Percentiles rank a stretch among this genome's conserved stretches.
Conservation (phyloP, 164 flowering plant species). For the Piper longum region DNA sequence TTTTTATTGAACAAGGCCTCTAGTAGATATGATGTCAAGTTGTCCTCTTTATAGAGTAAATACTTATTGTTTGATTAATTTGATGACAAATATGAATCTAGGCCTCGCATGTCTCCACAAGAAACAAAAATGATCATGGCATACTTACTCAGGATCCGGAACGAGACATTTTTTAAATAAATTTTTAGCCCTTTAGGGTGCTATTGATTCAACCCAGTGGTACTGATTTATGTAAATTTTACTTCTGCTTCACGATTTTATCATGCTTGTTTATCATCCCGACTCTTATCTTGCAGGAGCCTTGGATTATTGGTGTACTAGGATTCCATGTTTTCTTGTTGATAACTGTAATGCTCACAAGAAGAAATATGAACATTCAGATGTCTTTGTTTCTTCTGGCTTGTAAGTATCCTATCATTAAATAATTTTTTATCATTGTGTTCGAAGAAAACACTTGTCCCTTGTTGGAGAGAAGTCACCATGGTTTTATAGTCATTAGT, state of each 20-base stretch:
- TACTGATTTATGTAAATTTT: neutral
- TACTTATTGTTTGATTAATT: no score
- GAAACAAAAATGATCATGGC: no score
- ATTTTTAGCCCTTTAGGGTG: neutral
- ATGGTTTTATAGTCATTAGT: neutral
- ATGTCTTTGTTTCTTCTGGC: slow-evolving; percentile 71
- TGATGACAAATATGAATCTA: no score
- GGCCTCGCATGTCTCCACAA: no score
- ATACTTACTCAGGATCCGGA: no score
- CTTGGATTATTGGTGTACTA: slow-evolving; percentile 62
- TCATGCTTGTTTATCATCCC: neutral
- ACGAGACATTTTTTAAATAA: no score
- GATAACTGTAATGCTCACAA: slow-evolving; percentile 31
- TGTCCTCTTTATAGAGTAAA: no score
- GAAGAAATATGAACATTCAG: slow-evolving; percentile 70
- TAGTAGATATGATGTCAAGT: no score
- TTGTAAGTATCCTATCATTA: slow-evolving; percentile 26
- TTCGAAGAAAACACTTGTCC: no score
- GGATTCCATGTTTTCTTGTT: slow-evolving; percentile 50
- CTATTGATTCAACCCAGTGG: neutral
- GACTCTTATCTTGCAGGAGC: slow-evolving; percentile 40
- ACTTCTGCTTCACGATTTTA: neutral
- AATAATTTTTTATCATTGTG: neutral
- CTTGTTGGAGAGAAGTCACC: neutral
- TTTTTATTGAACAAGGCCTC: no score